These are phyloP conservation scores for Globisporangium spinosum DNA, from an alignment of 352 stramenopile species.

Conservation along the genomic window DNA sequence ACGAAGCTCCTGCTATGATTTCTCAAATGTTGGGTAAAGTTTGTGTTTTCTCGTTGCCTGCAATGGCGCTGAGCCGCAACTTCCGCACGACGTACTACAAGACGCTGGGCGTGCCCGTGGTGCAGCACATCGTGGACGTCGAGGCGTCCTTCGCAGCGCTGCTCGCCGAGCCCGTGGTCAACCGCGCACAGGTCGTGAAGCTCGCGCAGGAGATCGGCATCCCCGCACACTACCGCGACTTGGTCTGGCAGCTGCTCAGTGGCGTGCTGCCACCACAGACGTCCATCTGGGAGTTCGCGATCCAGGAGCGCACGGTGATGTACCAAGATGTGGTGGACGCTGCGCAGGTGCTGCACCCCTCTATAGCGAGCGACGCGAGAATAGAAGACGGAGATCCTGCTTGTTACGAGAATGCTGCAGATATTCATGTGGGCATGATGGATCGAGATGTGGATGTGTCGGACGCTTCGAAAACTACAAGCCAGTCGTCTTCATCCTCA, in stretches of 20 bases:
- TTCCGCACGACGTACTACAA: constrained; percentile 89
- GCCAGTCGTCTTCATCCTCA: neutral
- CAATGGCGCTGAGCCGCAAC: constrained; percentile 62
- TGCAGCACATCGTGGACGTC: constrained; percentile 79
- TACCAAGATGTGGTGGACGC: constrained; percentile 61
- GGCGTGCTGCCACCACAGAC: constrained; percentile 54
- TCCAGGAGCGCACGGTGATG: constrained; percentile 51
- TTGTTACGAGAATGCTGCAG: constrained; percentile 6
- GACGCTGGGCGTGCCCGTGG: constrained; percentile 78
- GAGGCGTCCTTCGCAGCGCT: constrained; percentile 72
- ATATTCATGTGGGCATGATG: neutral
- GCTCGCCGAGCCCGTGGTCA: constrained; percentile 51
- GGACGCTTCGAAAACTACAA: constrained; percentile 1
- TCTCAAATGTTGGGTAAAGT: no score
- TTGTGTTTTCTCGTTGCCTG: no score
- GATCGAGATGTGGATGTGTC: neutral
- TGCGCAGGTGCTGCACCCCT: constrained; percentile 38
- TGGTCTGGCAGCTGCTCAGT: constrained; percentile 58
- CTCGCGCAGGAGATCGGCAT: constrained; percentile 74
- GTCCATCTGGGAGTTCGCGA: constrained; percentile 57
- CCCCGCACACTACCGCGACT: constrained; percentile 40
- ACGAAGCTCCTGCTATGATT: no score
- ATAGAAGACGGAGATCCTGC: neutral
- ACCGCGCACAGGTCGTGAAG: constrained; percentile 64
- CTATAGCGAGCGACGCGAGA: neutral